Base-by-base conservation (phyloP, 2,329 filamentous ascomycete genomes). In the Stachybotrys chartarum region DNA sequence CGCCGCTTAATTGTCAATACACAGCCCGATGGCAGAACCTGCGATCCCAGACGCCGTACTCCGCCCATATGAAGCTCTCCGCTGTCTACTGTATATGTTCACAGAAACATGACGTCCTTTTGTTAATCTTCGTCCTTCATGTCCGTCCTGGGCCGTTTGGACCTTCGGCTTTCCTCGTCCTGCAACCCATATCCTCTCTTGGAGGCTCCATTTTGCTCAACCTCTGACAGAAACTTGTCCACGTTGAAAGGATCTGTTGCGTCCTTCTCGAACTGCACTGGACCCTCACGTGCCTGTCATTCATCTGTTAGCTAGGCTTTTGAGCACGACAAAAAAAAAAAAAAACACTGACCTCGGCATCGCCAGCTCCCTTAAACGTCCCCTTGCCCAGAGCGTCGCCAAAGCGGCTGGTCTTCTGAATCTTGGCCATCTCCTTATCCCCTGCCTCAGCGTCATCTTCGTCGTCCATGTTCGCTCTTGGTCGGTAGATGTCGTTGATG, bases 191-290 rank as follows among this genome's bases (percentile, higher is more conserved):
- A 91, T 42, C 88, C 84, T 68, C 91, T 86, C 73, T 88, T 90
- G 3, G 81, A 79, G 3, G 80, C 75, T n/a, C 76, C 73, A 56
- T 75, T 79, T 70, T 85, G 82, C 71, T 77, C 84, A 65, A 80
- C 91, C 70, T 97, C 91, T 42, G 84, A 87, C 69, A 99, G 84
- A 77, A 99, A 96, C 65, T 90, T 89, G 68, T 96, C 91, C 62
- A 97, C 94, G 52, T 95, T 92, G 71, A 97, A 97, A 1, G 91
- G 91, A 72, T 97, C 93, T 32, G 73, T 74, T 1, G 74, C 81
- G 54, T 97, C 93, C 72, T 93, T 96, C 72, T 97, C 93, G 65
- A 99, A 99, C 70, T 96, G 90, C 31, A 99, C 94, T 0, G 94
- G 94, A 6, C 94, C 94, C 64, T 95, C 90, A 55, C 92, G 84